These are phyloP conservation scores for Trametes polyzona DNA, from an alignment of 1,284 basidiomycete species.

Conservation along the genomic window DNA sequence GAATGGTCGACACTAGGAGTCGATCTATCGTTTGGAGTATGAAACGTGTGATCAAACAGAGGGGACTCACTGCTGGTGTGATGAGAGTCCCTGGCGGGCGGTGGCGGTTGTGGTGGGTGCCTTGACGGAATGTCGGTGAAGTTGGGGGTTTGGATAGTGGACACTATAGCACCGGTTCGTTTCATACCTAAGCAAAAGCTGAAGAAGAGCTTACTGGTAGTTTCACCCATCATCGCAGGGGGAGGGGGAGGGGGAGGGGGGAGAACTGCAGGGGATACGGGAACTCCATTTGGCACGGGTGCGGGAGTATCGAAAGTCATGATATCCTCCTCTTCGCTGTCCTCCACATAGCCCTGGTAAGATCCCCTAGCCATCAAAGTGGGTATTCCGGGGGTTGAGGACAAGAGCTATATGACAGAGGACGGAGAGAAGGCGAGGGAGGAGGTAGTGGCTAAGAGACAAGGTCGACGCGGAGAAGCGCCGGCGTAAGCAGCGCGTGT, in stretches of 20 bases:
- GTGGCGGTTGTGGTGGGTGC: background rate
- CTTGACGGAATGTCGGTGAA: constrained; percentile 10
- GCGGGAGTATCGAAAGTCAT: constrained; percentile 11
- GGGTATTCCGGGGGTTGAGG: background rate
- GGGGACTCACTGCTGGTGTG: constrained; percentile 2
- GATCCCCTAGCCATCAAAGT: background rate
- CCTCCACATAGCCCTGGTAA: constrained; percentile 28
- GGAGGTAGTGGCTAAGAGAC: constrained; percentile 14
- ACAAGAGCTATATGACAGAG: no score
- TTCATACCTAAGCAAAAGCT: background rate
- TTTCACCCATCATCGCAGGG: background rate
- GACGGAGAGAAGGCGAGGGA: background rate
- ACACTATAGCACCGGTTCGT: constrained; percentile 1
- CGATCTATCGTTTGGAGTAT: background rate
- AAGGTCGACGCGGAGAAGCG: constrained; percentile 10
- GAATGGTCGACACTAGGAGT: constrained; percentile 15
- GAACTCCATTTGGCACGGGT: background rate
- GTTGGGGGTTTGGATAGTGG: constrained; percentile 20
- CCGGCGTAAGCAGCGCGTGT: constrained; percentile 3
- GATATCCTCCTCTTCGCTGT: constrained; percentile 33
- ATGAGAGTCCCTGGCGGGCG: background rate
- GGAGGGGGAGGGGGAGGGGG: background rate
- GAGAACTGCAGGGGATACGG: constrained; percentile 6
- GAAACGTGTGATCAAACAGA: no score
- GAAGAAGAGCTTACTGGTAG: constrained; percentile 3